Percentiles rank a stretch among this genome's conserved stretches.
These are phyloP conservation scores for Cornus kousa DNA, from an alignment of 148 eudicot species.

Conservation along the genomic window DNA sequence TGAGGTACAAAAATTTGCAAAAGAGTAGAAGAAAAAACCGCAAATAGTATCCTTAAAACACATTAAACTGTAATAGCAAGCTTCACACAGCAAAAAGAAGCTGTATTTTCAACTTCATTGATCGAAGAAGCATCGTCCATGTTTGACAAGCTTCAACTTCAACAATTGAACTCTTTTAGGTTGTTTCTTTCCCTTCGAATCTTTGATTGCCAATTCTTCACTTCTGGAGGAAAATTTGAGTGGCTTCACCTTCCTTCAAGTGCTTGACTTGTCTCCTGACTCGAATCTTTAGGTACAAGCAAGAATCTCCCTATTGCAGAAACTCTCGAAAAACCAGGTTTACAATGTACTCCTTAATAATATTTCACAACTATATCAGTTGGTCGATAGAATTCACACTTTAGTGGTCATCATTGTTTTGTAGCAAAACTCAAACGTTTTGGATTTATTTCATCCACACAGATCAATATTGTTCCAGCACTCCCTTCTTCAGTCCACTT, in stretches of 20 bases:
- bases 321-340: not conserved
- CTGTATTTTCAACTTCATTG: not conserved
- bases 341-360: too few relatives aligned
- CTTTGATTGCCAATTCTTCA: too few relatives aligned
- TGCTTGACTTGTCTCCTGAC: too few relatives aligned
- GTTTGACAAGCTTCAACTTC: not conserved
- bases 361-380: too few relatives aligned
- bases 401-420: not conserved
- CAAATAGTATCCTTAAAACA: not conserved
- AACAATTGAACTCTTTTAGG: not conserved
- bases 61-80: not conserved
- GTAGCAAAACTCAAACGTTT: constrained; percentile 24
- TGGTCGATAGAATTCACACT: not conserved
- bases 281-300: too few relatives aligned
- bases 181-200: too few relatives aligned
- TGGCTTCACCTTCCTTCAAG: too few relatives aligned
- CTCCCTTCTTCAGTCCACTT: constrained; percentile 36
- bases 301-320: not conserved
- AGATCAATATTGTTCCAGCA: constrained; percentile 22
- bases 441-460: constrained; percentile 35
- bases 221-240: too few relatives aligned
- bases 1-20: too few relatives aligned
- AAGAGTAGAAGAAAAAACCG: not conserved
- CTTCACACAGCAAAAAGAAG: not conserved
- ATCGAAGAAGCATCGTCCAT: not conserved